Evolutionary conservation across 1,139 yeast genomes (phyloP).

Genomic region (Sugiyamaella grinbergsii): DNA sequence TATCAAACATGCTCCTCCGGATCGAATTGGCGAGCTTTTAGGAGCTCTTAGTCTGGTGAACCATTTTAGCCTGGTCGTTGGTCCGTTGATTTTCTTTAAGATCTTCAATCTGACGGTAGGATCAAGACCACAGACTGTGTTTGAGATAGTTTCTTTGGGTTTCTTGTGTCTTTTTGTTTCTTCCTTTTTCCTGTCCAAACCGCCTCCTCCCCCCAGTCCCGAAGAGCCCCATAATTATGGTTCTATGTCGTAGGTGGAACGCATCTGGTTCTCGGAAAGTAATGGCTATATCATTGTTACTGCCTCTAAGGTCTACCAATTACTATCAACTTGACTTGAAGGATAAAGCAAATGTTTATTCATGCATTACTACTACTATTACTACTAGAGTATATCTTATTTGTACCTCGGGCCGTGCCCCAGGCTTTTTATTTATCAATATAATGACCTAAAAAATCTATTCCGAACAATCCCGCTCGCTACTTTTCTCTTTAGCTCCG

Average conservation of each 20-base stretch:
- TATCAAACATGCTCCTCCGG: constrained; percentile 51
- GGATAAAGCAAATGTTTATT: no score
- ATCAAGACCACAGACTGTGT: constrained; percentile 37
- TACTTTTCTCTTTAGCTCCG: no score
- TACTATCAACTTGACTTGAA: no score
- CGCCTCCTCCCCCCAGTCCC: constrained; percentile 2
- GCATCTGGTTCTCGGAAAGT: not conserved
- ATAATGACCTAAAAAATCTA: no score
- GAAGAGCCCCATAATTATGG: constrained; percentile 9
- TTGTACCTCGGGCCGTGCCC: no score
- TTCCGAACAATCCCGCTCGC: no score
- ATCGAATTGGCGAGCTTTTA: constrained; percentile 40
- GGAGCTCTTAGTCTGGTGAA: constrained; percentile 41
- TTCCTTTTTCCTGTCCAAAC: constrained; percentile 22
- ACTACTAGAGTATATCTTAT: no score
- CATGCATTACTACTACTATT: no score
- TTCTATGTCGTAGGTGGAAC: not conserved
- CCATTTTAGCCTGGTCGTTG: constrained; percentile 34
- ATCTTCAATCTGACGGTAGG: constrained; percentile 38
- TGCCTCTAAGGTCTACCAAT: no score
- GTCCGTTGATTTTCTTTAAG: constrained; percentile 37
- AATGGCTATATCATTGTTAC: not conserved
- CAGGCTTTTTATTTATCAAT: no score
- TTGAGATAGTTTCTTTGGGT: constrained; percentile 32
- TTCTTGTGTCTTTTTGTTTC: constrained; percentile 26